phyloP scores from a whole-genome alignment of 441 rosid species.

The Erodium moschatum region DNA sequence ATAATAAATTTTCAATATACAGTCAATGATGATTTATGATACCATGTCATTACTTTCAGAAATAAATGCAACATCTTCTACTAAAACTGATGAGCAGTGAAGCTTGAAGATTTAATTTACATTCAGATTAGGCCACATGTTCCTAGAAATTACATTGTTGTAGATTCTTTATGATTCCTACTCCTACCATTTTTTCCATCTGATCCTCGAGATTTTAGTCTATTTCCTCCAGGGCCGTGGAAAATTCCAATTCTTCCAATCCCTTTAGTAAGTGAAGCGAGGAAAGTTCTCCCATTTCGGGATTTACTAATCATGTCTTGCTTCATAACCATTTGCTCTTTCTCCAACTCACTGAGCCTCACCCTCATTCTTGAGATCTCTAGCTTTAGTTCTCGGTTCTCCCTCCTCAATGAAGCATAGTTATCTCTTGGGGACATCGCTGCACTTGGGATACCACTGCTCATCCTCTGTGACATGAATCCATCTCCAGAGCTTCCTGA shows the following conservation, averaged over 20 bases:
- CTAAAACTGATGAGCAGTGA: not conserved
- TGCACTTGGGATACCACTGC: conserved; percentile 63
- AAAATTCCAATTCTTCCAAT: conserved; percentile 59
- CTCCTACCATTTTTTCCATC: conserved; percentile 40
- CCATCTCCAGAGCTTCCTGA: conserved; percentile 57
- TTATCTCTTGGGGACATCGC: conserved; percentile 78
- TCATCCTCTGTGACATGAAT: conserved; percentile 50
- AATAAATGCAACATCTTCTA: not conserved
- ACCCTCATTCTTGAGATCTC: conserved; percentile 86
- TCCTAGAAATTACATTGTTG: not conserved
- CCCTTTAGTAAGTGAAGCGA: conserved; percentile 67
- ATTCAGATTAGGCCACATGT: not conserved
- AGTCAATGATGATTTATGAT: not conserved
- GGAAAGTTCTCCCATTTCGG: conserved; percentile 55
- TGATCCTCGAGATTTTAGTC: conserved; percentile 45
- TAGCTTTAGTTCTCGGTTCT: conserved; percentile 76
- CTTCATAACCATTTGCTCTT: conserved; percentile 68
- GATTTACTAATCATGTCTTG: conserved; percentile 64
- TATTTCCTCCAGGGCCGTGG: conserved; percentile 43
- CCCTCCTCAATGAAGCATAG: conserved; percentile 74
- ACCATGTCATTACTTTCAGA: not conserved
- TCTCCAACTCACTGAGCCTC: conserved; percentile 76
- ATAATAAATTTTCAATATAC: not conserved
- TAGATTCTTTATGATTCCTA: conserved; percentile 15
- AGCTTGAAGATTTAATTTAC: conserved; percentile 2